Percentiles rank a stretch among this genome's conserved stretches.
phyloP scores from a whole-genome alignment of 2,329 filamentous ascomycete species.

The Onygena corvina region DNA sequence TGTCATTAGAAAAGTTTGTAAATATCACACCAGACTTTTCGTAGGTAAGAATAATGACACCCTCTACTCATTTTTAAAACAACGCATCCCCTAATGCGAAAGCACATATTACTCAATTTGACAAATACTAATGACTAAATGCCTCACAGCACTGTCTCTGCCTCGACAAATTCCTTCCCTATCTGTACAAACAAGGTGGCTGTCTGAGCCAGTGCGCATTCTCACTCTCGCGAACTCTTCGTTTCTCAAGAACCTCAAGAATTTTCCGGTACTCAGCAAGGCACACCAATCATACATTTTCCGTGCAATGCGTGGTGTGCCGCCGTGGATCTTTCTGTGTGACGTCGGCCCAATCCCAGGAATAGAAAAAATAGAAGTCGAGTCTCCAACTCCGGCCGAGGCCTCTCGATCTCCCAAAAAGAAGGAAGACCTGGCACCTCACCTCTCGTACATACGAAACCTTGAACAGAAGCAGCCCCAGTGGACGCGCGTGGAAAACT shows the following conservation, averaged over 20 bases:
- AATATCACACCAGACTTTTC: conserved; percentile 67
- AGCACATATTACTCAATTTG: neutral
- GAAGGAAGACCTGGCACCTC: conserved; percentile 46
- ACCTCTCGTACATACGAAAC: conserved; percentile 72
- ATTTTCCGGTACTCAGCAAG: conserved; percentile 48
- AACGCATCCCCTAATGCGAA: neutral
- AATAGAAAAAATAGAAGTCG: conserved; percentile 15
- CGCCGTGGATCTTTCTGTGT: conserved; percentile 50
- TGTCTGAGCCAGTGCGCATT: conserved; percentile 49
- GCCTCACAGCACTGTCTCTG: conserved; percentile 41
- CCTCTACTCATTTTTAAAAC: neutral
- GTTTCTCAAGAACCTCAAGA: conserved; percentile 48
- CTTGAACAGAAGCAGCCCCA: conserved; percentile 70
- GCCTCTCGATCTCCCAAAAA: conserved; percentile 43
- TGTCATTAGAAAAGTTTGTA: conserved; percentile 68
- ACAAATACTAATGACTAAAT: conserved; percentile 16
- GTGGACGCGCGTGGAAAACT: conserved; percentile 50
- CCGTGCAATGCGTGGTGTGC: conserved; percentile 44
- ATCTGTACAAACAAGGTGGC: conserved; percentile 49
- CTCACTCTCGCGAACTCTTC: conserved; percentile 42
- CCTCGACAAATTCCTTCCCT: conserved; percentile 48
- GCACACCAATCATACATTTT: conserved; percentile 46
- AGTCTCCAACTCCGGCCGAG: conserved; percentile 55
- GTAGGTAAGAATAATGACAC: conserved; percentile 54
- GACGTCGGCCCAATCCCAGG: conserved; percentile 46